These are phyloP conservation scores for Gyromitra esculenta DNA, from an alignment of 2,329 filamentous ascomycete genomes.

Conservation along the genomic window DNA sequence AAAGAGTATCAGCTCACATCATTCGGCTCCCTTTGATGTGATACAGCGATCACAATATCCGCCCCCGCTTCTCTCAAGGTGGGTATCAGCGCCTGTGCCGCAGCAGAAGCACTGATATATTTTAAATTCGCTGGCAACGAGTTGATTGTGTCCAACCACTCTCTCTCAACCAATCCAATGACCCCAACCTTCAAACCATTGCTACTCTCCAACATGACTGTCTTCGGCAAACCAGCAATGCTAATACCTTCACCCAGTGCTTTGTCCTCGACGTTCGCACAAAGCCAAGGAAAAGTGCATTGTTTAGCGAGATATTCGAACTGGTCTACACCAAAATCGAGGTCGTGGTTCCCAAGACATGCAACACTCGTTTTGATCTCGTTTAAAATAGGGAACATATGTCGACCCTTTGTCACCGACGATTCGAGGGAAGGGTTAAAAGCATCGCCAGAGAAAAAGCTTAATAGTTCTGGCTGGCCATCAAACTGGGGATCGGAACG, in stretches of 20 bases:
- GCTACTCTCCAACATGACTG: constrained; percentile 78
- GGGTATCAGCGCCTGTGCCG: constrained; percentile 79
- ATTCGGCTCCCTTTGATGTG: constrained; percentile 88
- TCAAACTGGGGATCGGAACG: constrained; percentile 68
- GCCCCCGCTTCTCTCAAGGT: constrained; percentile 78
- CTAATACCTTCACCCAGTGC: constrained; percentile 78
- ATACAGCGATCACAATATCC: constrained; percentile 82
- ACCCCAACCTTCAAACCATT: constrained; percentile 88
- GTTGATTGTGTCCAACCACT: constrained; percentile 83
- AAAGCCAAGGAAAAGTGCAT: constrained; percentile 87
- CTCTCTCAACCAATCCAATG: constrained; percentile 80
- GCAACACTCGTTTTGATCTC: constrained; percentile 78
- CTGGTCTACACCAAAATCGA: constrained; percentile 88
- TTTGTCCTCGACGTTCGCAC: constrained; percentile 87
- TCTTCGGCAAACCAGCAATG: constrained; percentile 78
- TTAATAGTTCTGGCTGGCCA: constrained; percentile 73
- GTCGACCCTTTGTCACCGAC: constrained; percentile 85
- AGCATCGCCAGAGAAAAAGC: constrained; percentile 89
- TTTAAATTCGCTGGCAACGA: constrained; percentile 81
- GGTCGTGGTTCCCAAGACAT: constrained; percentile 77
- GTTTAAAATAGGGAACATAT: constrained; percentile 90
- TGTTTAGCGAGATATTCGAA: constrained; percentile 74
- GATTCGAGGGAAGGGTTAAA: constrained; percentile 93
- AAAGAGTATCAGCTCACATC: constrained; percentile 63
- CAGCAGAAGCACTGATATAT: constrained; percentile 80